Base-by-base conservation (phyloP, 1,284 basidiomycete genomes). In the Heterobasidion irregulare region DNA sequence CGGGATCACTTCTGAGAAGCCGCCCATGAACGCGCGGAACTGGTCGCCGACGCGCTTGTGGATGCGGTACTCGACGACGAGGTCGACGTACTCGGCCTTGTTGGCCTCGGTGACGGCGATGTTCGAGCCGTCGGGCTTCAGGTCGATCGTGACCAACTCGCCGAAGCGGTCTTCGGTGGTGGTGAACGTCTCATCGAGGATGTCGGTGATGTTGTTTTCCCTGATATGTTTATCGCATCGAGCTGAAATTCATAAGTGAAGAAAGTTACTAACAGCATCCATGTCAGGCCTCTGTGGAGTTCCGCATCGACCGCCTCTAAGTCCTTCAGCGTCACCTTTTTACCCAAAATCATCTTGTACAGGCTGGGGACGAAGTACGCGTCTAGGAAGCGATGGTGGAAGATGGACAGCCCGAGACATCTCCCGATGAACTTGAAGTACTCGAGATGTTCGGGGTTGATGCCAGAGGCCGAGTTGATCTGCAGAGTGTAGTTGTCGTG, bases 381-480 rank as follows among this genome's bases (percentile, higher is more conserved):
- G 66, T 99, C 97, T 54, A 99, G 77, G 86, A 99, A 99, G 9
- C 96, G 87, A 62, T 95, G 84, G 71, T 99, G 97, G 86, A 98
- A 99, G 69, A 99, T 97, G 56, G 92, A 95, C 18, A 98, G 80
- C 58, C 95, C 96, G 62, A 98, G 79, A 58, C 89, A 87, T 54
- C 97, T 85, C 16, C 97, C 96, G 61, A 98, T 98, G 71, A 99
- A 99, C 76, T 97, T 98, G 86, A 99, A 99, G 77, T 99, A 99
- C 75, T 94, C 98, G 64, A 99, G 73, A 72, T 99, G 97, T 70
- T 99, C 97, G 0, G 96, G 97, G 71, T 99, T 99, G 68, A 99
- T 93, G 56, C 91, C 93, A 15, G 94, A 97, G 62, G 95, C 94
- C 52, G 94, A 94, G 72, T 98, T 98, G 74, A 98, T 96, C 74